Evolutionary conservation across 2,329 filamentous ascomycete species (phyloP).

Genomic region (Teratosphaeria gauchensis): DNA sequence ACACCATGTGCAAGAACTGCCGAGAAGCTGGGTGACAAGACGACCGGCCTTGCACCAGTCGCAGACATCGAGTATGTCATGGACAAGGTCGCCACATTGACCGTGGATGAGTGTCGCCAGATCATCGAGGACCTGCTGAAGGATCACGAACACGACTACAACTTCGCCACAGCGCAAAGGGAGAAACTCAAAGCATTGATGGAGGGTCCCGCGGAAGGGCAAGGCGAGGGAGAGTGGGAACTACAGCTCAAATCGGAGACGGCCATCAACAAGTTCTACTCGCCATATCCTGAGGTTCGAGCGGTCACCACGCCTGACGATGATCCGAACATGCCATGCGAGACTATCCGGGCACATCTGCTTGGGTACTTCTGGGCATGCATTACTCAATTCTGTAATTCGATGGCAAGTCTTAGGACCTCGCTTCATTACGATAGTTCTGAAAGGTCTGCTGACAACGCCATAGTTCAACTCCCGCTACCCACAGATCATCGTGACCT

Average conservation of each 20-base stretch:
- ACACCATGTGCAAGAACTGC: not conserved
- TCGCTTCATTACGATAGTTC: not conserved
- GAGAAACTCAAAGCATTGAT: slow-evolving; percentile 2
- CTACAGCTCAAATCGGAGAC: slow-evolving; percentile 59
- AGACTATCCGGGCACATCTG: slow-evolving; percentile 2
- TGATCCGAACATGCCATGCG: not conserved
- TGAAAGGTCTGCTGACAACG: not conserved
- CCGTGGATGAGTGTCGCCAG: not conserved
- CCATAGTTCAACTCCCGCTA: slow-evolving; percentile 1
- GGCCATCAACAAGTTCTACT: slow-evolving; percentile 5
- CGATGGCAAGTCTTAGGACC: not conserved
- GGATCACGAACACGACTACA: slow-evolving; percentile 1
- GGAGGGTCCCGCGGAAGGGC: slow-evolving; percentile 1
- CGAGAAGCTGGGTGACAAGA: not conserved
- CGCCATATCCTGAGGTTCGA: slow-evolving; percentile 2
- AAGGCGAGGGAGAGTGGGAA: slow-evolving; percentile 60
- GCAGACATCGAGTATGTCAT: not conserved
- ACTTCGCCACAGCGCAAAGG: not conserved
- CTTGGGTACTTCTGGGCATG: slow-evolving; percentile 1
- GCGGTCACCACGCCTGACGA: slow-evolving; percentile 1
- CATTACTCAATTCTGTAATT: slow-evolving; percentile 3
- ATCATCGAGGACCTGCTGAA: not conserved
- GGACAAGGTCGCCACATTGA: slow-evolving; percentile 1
- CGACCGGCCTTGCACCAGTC: not conserved
- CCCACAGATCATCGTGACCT: not conserved